Evolutionary conservation across 768 basidiomycete genomes (phyloP), one percentile per base, ranked within the genome.

Genomic region (Roridomyces roridus): DNA sequence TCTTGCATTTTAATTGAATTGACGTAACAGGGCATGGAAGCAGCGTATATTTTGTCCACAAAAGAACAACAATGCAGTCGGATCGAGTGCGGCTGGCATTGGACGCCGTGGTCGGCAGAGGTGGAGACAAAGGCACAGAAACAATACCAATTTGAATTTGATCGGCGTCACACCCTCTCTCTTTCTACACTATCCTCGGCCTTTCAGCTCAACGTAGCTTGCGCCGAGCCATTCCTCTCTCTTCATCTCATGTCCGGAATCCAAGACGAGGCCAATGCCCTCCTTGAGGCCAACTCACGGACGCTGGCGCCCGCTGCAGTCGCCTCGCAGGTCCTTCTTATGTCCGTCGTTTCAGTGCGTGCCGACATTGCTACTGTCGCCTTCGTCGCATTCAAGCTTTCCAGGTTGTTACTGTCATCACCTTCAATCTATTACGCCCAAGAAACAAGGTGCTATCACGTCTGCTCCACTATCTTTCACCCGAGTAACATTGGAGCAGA

Each of bases 361-460:
- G 17, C 29, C 35, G 14, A 25, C 21, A 34, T 43, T 26, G 35
- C 28, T 29, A 10, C 11, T 39, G 15, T 17, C 37, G 29, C 23
- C 35, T 34, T 34, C 41, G 56, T 35, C 65, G 56, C 53, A 50
- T 41, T 57, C 37, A 46, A 46, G 23, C 8, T 55, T 26, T 10
- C 29, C 42, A 91, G 90, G 68, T 83, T 39, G 80, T 78, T 57
- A 91, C 91, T 17, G 75, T 93, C 44, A 59, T 92, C 41, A 75
- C 82, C 35, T 98, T 98, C 77, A 96, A 94, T 65, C 29, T 83
- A 51, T 70, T 98, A 44, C 87, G 96, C 34, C 96, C 96, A 12
- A 86, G 87, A 64, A 96, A 97, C 80, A 94, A 92, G 82, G 91
- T 87, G 66, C 35, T 71, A 65, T 14, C 10, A 37, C 41, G 15